These are phyloP conservation scores for Ascosphaera aggregata DNA, from an alignment of 2,329 filamentous ascomycete genomes.

Conservation along the genomic window DNA sequence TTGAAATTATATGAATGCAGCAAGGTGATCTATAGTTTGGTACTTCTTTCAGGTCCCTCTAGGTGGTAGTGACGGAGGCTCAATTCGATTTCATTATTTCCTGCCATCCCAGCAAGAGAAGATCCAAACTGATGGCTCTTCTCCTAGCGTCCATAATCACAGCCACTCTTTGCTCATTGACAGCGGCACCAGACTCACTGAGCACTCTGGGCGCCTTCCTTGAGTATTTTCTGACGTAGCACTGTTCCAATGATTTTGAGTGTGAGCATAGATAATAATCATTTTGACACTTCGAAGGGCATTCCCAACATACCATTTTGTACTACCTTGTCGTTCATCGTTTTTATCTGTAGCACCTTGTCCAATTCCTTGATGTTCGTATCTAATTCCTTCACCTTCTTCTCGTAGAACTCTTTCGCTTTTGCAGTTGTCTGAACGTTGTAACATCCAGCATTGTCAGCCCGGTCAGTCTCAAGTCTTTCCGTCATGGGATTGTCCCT, in stretches of 20 bases:
- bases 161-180: slow-evolving; percentile 7
- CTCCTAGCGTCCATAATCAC: no score
- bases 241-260: slow-evolving; percentile 14
- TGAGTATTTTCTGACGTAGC: slow-evolving; percentile 28
- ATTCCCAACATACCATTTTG: slow-evolving; percentile 73
- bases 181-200: slow-evolving; percentile 10
- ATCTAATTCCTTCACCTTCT: slow-evolving; percentile 42
- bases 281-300: not conserved
- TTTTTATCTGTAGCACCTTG: slow-evolving; percentile 49
- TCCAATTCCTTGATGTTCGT: slow-evolving; percentile 44
- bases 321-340: slow-evolving; percentile 59
- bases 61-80: no score
- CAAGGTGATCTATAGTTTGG: no score
- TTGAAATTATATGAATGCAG: no score
- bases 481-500: not conserved
- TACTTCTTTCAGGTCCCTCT: no score
- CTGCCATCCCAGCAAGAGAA: no score
- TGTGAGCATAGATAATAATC: not conserved
- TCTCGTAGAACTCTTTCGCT: slow-evolving; percentile 42
- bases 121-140: no score
- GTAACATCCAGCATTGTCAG: no score
- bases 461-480: no score
- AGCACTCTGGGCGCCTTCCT: slow-evolving; percentile 16
- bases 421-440: slow-evolving; percentile 29
- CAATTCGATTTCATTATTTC: no score